Evolutionary conservation across 129 eudicot species (phyloP).

Genomic region (Saussurea involucrata): DNA sequence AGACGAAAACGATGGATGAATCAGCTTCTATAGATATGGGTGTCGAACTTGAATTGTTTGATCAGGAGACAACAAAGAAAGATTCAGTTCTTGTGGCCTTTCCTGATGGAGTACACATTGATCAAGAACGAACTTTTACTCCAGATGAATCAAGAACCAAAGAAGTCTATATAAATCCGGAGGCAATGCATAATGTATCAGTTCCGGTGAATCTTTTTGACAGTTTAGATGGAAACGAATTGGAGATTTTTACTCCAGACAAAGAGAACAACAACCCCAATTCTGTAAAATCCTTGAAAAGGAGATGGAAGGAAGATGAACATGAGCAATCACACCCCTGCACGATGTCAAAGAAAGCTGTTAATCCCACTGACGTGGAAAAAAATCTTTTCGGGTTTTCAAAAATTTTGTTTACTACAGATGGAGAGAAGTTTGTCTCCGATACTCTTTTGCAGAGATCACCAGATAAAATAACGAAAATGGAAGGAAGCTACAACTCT

Average conservation of each 20-base stretch:
- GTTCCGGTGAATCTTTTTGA: conserved; percentile 25
- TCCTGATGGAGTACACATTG: conserved; percentile 9
- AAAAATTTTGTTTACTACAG: conserved; percentile 12
- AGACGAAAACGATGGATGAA: conserved; percentile 1
- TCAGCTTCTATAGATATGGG: neutral
- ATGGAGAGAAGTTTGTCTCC: neutral
- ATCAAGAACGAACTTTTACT: conserved; percentile 43
- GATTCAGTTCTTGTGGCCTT: conserved; percentile 25
- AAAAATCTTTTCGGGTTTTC: neutral
- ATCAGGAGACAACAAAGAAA: conserved; percentile 19
- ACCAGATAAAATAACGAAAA: conserved; percentile 1
- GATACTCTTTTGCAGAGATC: neutral
- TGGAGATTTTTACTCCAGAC: conserved; percentile 57
- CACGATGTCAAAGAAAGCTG: conserved; percentile 34
- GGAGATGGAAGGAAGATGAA: conserved; percentile 33
- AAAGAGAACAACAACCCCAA: conserved; percentile 60
- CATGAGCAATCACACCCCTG: conserved; percentile 8
- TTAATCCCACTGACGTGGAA: conserved; percentile 10
- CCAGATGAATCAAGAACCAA: conserved; percentile 37
- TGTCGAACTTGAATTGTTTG: conserved; percentile 3
- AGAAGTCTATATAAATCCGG: neutral
- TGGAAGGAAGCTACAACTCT: conserved; percentile 24
- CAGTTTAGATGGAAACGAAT: conserved; percentile 25
- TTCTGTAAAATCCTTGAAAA: conserved; percentile 35
- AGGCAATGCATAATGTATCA: conserved; percentile 11